These are phyloP conservation scores for Suillus discolor DNA, from an alignment of 768 basidiomycete genomes.

Conservation along the genomic window DNA sequence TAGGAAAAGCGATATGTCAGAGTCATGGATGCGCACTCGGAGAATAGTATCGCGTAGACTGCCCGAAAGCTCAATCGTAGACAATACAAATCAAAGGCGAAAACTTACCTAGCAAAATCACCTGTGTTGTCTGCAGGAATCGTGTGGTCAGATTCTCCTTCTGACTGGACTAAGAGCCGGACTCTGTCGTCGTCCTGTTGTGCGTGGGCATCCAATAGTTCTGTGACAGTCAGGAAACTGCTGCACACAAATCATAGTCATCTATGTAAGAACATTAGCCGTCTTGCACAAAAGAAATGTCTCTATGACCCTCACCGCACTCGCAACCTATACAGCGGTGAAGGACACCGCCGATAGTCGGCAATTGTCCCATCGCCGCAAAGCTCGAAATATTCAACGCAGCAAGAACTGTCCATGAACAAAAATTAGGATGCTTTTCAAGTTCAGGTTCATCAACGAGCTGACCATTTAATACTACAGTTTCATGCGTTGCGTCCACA, in stretches of 20 bases:
- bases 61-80: conserved; percentile 12
- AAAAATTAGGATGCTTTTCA: conserved; percentile 7
- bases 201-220: conserved; percentile 16
- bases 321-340: neutral
- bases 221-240: conserved; percentile 40
- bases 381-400: conserved; percentile 78
- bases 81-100: conserved; percentile 2
- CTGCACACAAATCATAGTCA: neutral
- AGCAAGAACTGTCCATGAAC: conserved; percentile 57
- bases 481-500: conserved; percentile 86
- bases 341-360: conserved; percentile 30
- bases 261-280: neutral
- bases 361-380: conserved; percentile 66
- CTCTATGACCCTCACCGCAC: neutral
- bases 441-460: conserved; percentile 3
- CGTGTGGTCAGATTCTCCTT: conserved; percentile 38
- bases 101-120: conserved; percentile 48
- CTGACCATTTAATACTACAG: conserved; percentile 75
- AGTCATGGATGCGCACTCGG: conserved; percentile 59
- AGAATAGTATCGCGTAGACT: conserved; percentile 51
- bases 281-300: neutral
- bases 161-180: conserved; percentile 10
- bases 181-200: conserved; percentile 1
- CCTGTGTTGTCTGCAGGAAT: conserved; percentile 57
- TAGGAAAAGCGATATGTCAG: conserved; percentile 68